Evolutionary conservation across 2,329 filamentous ascomycete species (phyloP).

Genomic region (Verticillium isaacii): DNA sequence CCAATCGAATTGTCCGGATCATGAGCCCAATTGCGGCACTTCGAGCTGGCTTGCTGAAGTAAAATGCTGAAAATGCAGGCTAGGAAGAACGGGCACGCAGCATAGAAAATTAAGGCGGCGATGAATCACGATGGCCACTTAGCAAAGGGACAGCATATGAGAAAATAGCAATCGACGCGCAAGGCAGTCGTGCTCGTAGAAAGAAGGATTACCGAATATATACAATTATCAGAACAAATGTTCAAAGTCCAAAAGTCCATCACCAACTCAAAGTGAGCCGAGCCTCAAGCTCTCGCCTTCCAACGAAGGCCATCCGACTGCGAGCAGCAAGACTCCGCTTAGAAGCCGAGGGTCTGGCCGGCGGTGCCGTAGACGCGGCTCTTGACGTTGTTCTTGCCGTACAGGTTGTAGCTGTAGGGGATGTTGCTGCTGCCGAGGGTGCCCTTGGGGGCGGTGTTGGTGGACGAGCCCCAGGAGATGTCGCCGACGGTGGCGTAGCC

Average conservation of each 20-base stretch:
- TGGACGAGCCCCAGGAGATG: conserved; percentile 35
- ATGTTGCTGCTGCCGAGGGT: conserved; percentile 50
- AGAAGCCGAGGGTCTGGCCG: conserved; percentile 30
- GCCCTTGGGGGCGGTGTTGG: conserved; percentile 43
- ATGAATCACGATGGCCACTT: too few relatives aligned
- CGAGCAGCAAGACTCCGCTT: conserved; percentile 7
- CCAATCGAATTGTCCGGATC: too few relatives aligned
- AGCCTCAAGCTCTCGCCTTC: neutral
- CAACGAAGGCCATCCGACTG: neutral
- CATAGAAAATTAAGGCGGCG: too few relatives aligned
- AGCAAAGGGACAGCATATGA: too few relatives aligned
- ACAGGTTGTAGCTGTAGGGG: conserved; percentile 37
- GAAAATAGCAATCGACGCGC: neutral
- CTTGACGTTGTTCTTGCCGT: conserved; percentile 43
- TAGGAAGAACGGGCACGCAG: too few relatives aligned
- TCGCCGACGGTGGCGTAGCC: conserved; percentile 37
- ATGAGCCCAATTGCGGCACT: too few relatives aligned
- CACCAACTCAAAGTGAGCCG: neutral
- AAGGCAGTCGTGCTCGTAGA: neutral
- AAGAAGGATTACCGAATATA: neutral
- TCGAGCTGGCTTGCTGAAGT: too few relatives aligned
- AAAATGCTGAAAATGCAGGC: too few relatives aligned
- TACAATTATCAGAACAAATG: neutral
- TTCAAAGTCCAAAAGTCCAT: neutral
- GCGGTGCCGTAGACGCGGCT: conserved; percentile 32